Evolutionary conservation across 139 green algal genomes (phyloP).

Genomic region (Eudorina sp.): DNA sequence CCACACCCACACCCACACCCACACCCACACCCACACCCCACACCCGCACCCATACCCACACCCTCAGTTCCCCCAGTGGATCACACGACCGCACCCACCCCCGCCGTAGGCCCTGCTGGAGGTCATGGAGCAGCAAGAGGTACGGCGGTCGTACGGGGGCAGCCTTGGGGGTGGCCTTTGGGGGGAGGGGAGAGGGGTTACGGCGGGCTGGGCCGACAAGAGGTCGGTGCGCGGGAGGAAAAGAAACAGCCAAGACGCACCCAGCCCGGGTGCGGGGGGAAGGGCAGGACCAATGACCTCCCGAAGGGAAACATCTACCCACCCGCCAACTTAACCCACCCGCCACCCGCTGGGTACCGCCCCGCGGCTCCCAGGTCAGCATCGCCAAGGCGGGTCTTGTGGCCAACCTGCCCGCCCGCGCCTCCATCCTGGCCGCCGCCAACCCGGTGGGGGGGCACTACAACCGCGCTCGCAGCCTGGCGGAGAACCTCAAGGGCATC

Average conservation of each 20-base stretch:
- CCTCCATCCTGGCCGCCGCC: constrained; percentile 91
- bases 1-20: not conserved
- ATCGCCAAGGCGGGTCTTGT: constrained; percentile 95
- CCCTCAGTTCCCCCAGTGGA: no score
- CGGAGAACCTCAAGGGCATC: constrained; percentile 56
- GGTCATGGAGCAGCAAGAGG: constrained; percentile 94
- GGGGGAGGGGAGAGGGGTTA: no score
- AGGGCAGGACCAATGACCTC: no score
- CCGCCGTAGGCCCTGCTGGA: constrained; percentile 84
- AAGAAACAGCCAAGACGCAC: no score
- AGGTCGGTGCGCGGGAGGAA: no score
- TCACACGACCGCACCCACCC: no score
- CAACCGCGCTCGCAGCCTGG: constrained; percentile 73
- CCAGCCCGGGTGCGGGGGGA: no score
- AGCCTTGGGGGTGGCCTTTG: no score
- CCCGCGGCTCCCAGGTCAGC: constrained; percentile 57
- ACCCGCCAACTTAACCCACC: not conserved
- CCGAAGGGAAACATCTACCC: no score
- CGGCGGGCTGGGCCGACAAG: no score
- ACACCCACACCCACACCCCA: not conserved
- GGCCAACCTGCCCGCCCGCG: constrained; percentile 88
- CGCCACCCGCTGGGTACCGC: not conserved
- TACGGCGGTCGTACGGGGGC: no score
- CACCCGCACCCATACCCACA: not conserved
- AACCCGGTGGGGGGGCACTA: constrained; percentile 92